These are phyloP conservation scores for Didymellaceae sp. DNA, from an alignment of 2,329 filamentous ascomycete genomes.

Conservation along the genomic window DNA sequence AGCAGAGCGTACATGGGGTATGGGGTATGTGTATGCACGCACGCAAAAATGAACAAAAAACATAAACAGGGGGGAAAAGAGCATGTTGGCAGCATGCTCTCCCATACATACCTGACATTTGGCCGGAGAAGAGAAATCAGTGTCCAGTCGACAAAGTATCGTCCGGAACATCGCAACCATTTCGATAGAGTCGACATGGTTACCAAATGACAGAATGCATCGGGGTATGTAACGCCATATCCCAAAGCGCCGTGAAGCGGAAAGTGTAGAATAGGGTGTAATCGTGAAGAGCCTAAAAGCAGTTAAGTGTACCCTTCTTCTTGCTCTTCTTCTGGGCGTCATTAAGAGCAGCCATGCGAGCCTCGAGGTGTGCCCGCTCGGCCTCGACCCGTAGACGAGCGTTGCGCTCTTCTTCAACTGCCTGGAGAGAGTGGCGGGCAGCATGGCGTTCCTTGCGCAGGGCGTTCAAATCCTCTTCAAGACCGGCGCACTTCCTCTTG, in stretches of 20 bases:
- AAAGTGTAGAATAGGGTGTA: conserved; percentile 24
- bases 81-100: conserved; percentile 5
- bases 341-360: conserved; percentile 78
- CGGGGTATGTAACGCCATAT: conserved; percentile 37
- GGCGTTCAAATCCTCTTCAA: conserved; percentile 74
- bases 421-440: conserved; percentile 74
- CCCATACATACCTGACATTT: conserved; percentile 2
- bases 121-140: not conserved
- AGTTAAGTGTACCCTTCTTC: conserved; percentile 94
- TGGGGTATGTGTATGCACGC: conserved; percentile 7
- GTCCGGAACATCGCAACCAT: conserved; percentile 4
- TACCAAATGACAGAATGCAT: conserved; percentile 9
- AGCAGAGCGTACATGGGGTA: conserved; percentile 14
- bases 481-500: conserved; percentile 80
- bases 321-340: conserved; percentile 91
- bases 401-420: conserved; percentile 94
- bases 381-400: conserved; percentile 90
- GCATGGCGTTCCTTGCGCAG: conserved; percentile 66
- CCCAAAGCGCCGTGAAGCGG: conserved; percentile 32
- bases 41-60: conserved; percentile 1
- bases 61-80: conserved; percentile 1
- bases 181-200: conserved; percentile 8
- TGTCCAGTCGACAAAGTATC: not conserved
- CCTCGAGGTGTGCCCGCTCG: conserved; percentile 86
- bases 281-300: conserved; percentile 70